phyloP scores from a whole-genome alignment of 1,284 basidiomycete species.

The Lignosus rhinocerotis region DNA sequence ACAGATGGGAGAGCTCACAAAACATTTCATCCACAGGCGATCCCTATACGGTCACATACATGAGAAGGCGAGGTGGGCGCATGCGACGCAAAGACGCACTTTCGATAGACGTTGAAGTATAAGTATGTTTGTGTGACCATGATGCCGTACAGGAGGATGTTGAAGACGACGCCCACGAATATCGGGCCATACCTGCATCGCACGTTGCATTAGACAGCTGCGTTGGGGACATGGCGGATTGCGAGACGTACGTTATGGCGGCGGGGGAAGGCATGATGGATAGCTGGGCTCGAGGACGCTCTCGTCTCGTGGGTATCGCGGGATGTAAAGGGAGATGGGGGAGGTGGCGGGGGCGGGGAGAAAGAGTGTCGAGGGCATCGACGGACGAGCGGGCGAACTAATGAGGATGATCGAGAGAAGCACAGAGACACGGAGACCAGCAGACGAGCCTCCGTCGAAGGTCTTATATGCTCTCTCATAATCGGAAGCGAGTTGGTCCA shows the following conservation, averaged over 20 bases:
- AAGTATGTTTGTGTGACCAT: constrained; percentile 44
- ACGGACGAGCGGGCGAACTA: not conserved
- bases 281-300: constrained; percentile 1
- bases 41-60: constrained; percentile 25
- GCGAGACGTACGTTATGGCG: constrained; percentile 26
- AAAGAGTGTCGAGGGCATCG: not conserved
- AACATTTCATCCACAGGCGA: constrained; percentile 36
- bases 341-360: not conserved
- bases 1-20: constrained; percentile 25
- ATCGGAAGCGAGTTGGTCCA: constrained; percentile 9
- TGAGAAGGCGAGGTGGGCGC: not conserved
- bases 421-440: not conserved
- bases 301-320: constrained; percentile 20
- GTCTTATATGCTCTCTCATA: constrained; percentile 2
- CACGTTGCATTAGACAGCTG: not conserved
- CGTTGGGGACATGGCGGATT: not conserved
- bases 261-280: constrained; percentile 28
- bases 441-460: constrained; percentile 5
- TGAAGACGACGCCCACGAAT: constrained; percentile 41
- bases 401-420: constrained; percentile 16
- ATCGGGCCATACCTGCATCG: constrained; percentile 40
- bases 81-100: constrained; percentile 25
- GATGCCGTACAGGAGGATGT: constrained; percentile 42
- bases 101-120: constrained; percentile 42
- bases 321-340: not conserved